These are phyloP conservation scores for Clarireedia monteithiana DNA, from an alignment of 2,329 filamentous ascomycete species.

Conservation along the genomic window DNA sequence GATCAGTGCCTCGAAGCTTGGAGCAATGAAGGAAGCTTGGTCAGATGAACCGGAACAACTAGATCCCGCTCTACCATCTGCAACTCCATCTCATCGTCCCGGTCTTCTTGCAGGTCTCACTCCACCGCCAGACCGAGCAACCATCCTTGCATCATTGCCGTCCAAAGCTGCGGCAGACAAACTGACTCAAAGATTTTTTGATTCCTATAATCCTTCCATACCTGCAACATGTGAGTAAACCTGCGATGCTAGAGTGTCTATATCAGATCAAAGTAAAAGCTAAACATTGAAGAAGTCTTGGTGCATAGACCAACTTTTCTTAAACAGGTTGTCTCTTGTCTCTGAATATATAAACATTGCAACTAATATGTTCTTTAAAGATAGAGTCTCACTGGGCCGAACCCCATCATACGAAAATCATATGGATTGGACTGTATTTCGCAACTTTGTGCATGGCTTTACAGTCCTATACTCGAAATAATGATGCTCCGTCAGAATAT, in stretches of 20 bases:
- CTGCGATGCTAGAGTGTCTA: neutral
- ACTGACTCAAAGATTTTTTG: slow-evolving; percentile 45
- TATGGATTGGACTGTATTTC: slow-evolving; percentile 45
- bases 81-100: slow-evolving; percentile 12
- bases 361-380: slow-evolving; percentile 33
- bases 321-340: slow-evolving; percentile 28
- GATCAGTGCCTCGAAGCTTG: slow-evolving; percentile 9
- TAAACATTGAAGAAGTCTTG: slow-evolving; percentile 29
- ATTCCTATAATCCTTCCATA: slow-evolving; percentile 43
- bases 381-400: slow-evolving; percentile 38
- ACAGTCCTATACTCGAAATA: slow-evolving; percentile 38
- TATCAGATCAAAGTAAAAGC: neutral
- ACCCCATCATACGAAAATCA: slow-evolving; percentile 32
- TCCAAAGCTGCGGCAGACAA: slow-evolving; percentile 39
- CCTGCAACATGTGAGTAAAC: slow-evolving; percentile 29
- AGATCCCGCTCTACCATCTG: slow-evolving; percentile 14
- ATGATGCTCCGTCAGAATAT: slow-evolving; percentile 41
- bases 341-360: neutral
- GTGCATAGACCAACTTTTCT: slow-evolving; percentile 45
- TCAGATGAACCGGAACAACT: slow-evolving; percentile 30
- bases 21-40: slow-evolving; percentile 25
- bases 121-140: slow-evolving; percentile 34
- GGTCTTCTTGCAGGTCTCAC: slow-evolving; percentile 29
- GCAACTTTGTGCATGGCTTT: slow-evolving; percentile 17
- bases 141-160: slow-evolving; percentile 40